Percentiles rank a stretch among this genome's conserved stretches.
Evolutionary conservation across 202 grass and related monocot genomes (phyloP).

Genomic region (Alloteropsis angusta): DNA sequence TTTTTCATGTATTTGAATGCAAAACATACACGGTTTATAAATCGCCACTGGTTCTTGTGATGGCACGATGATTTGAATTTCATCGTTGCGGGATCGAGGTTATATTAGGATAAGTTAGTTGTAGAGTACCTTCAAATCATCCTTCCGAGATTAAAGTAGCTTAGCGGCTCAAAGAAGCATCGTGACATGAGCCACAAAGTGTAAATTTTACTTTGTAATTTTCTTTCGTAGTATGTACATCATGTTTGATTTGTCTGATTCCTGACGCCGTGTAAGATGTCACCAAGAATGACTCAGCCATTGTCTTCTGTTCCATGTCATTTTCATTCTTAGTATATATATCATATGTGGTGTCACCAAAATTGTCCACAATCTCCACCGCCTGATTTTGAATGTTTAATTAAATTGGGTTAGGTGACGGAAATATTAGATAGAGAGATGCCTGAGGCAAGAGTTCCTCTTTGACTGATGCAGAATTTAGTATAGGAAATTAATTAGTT

Average conservation of each 20-base stretch:
- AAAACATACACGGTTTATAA: no score
- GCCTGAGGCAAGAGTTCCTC: neutral
- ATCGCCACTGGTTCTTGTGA: no score
- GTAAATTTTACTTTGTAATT: neutral
- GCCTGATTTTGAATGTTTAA: neutral
- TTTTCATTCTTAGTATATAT: neutral
- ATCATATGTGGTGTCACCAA: neutral
- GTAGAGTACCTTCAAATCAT: neutral
- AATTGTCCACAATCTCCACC: neutral
- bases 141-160: neutral
- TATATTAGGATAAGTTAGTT: neutral
- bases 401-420: neutral
- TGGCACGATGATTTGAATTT: neutral
- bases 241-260: neutral
- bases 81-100: neutral
- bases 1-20: no score
- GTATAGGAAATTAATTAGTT: no score
- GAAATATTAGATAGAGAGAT: neutral
- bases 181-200: neutral
- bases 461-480: neutral
- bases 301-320: neutral
- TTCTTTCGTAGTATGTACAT: neutral
- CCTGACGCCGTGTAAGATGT: neutral
- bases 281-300: neutral
- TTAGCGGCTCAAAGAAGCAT: constrained; percentile 24